Base-by-base conservation (phyloP, 345 rosid genomes). In the Dipteronia dyeriana region DNA sequence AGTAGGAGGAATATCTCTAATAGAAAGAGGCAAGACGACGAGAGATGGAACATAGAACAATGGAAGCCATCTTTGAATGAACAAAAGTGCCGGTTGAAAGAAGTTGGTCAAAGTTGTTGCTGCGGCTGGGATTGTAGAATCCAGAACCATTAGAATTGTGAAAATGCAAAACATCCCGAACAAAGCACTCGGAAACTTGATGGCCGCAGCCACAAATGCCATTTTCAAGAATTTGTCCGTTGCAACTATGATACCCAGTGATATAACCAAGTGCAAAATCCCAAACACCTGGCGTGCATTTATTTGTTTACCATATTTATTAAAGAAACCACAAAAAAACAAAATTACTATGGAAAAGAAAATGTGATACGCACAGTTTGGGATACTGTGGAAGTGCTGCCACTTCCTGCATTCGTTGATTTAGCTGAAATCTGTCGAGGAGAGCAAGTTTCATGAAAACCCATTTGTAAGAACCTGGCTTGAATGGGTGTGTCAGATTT, bases 121-220 rank as follows among this genome's bases (percentile, higher is more conserved):
- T 19, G 96, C 93, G 70, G 84, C 89, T 0, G 98, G 99, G 70
- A 93, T 62, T 2, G 88, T 68, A 0, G 84, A 66, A 82, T 93
- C 99, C 20, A 93, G 87, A 53, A 91, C 74, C 73, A 87, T 79
- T 68, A 95, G 80, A 77, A 91, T 89, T 57, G 97, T 86, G 82
- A 95, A 95, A 70, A 93, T 95, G 84, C 98, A 95, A 71, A 95
- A 95, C 98, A 95, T 95, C 41, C 98, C 98, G 75, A 95, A 93
- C 65, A 95, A 79, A 11, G 98, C 98, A 71, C 98, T 95, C 16
- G 98, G 98, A 80, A 95, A 95, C 89, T 93, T 91, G 47, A 95
- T 88, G n/a, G 97, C 88, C 19, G 99, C 97, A 10, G 88, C 91
- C 49, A 88, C 81, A 85, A 95, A 95, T 13, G 94, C 98, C 74